Base-by-base conservation (phyloP, 257 asterid species). In the Lycium ferocissimum region DNA sequence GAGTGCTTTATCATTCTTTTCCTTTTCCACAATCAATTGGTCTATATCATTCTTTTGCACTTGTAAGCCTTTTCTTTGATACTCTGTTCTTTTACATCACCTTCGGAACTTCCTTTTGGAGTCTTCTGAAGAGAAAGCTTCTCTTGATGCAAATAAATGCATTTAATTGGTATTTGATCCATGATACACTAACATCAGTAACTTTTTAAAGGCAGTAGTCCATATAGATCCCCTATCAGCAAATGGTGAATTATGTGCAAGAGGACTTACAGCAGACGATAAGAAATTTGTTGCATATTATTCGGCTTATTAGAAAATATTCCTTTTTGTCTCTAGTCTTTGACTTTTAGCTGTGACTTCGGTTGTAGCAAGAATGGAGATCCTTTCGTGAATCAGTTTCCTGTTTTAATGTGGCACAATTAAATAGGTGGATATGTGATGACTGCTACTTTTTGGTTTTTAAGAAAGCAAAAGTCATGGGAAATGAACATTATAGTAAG, bases 391-490 rank as follows among this genome's bases (percentile, higher is more conserved):
- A 43, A 71, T 18, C 40, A 43, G 43, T 71, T 43, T 71, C 79
- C 37, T 18, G 17, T 43, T 49, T 18, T 43, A 43, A 18, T 5
- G 80, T 2, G 37, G 80, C 15, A 72, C 80, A n/a, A 37, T 22
- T 47, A 47, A 12, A 73, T 73, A 73, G 43, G 43, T 47, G 43
- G 47, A 47, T 47, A 73, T 73, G 43, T 5, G 11, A 73, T 47
- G 43, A 73, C 20, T 73, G 4, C 61, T 67, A 73, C 81, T 13
- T 22, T 47, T 73, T 73, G 40, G 20, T 73, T 22, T 62, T 22
- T 73, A n/a, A 47, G 61, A 47, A 20, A 73, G 81, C 81, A 20
- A 73, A 47, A 73, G 61, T 73, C 47, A 47, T 73, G 20, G 20
- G 20, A 47, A 20, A 73, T 20, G 47, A 5, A 73, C 10, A 51